phyloP scores from a whole-genome alignment of 2,329 filamentous ascomycete species.

The Epichloe baconii region DNA sequence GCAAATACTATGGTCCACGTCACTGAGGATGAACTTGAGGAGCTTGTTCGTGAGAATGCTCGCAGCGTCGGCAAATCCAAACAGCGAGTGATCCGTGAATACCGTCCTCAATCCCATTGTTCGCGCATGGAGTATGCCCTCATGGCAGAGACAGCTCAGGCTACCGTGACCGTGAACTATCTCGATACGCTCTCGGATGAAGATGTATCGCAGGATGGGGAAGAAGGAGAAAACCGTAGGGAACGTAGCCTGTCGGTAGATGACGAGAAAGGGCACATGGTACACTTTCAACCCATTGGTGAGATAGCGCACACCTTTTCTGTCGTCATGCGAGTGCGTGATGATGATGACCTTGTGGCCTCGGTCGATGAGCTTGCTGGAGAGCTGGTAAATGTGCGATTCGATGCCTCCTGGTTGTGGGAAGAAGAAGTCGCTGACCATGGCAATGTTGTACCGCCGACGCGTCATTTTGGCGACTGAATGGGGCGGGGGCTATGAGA shows the following conservation, averaged over 20 bases:
- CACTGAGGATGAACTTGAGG: constrained; percentile 87
- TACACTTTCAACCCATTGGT: constrained; percentile 98
- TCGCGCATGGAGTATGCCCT: constrained; percentile 84
- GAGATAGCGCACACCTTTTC: constrained; percentile 85
- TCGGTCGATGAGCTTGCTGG: constrained; percentile 89
- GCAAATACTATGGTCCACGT: constrained; percentile 96
- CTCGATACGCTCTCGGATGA: constrained; percentile 86
- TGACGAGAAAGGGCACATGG: constrained; percentile 89
- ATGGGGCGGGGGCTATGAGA: constrained; percentile 4
- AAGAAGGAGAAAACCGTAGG: constrained; percentile 98
- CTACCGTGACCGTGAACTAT: constrained; percentile 98
- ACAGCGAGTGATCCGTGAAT: constrained; percentile 94
- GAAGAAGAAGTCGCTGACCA: constrained; percentile 99
- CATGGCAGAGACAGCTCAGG: constrained; percentile 83
- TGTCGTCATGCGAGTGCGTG: constrained; percentile 84
- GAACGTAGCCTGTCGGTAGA: constrained; percentile 87
- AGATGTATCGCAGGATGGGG: constrained; percentile 91
- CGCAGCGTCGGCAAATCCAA: constrained; percentile 90
- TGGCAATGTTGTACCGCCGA: constrained; percentile 57
- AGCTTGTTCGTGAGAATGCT: constrained; percentile 97
- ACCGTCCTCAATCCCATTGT: constrained; percentile 95
- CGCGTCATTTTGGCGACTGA: constrained; percentile 31
- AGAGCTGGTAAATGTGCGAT: constrained; percentile 96
- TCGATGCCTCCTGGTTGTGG: constrained; percentile 93
- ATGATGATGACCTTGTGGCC: constrained; percentile 98